Percentiles rank a stretch among this genome's conserved stretches.
Evolutionary conservation across 176 grass and related monocot genomes (phyloP).

Genomic region (Carex parvula): DNA sequence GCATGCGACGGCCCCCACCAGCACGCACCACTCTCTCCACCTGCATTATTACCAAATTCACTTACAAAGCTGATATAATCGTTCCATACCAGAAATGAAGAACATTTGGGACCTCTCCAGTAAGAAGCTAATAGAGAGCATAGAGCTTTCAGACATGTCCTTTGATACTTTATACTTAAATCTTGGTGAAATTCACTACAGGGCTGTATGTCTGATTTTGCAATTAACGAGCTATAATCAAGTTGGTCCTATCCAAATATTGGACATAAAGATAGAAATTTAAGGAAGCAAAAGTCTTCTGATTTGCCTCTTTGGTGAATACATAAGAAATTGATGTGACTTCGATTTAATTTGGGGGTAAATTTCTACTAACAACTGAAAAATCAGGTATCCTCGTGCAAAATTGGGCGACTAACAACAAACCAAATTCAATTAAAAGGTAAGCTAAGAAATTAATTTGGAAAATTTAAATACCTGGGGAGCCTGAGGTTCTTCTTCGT

Average conservation of each 20-base stretch:
- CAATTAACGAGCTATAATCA: background rate
- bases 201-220: background rate
- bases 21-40: slow-evolving; percentile 57
- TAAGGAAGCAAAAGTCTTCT: background rate
- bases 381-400: background rate
- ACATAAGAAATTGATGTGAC: background rate
- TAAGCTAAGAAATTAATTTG: background rate
- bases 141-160: background rate
- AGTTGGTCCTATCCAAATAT: background rate
- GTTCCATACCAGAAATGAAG: background rate
- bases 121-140: background rate
- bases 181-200: background rate
- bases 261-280: background rate
- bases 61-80: background rate
- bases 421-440: background rate
- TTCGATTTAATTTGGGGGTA: background rate
- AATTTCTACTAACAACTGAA: background rate
- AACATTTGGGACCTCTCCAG: background rate
- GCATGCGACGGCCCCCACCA: slow-evolving; percentile 61
- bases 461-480: slow-evolving; percentile 29
- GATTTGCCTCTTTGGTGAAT: too few relatives aligned
- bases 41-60: slow-evolving; percentile 19
- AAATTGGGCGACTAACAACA: background rate
- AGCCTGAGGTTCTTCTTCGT: slow-evolving; percentile 45
- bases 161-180: background rate